These are phyloP conservation scores for Psidium friedrichsthalianum DNA, from an alignment of 345 rosid genomes.

Conservation along the genomic window DNA sequence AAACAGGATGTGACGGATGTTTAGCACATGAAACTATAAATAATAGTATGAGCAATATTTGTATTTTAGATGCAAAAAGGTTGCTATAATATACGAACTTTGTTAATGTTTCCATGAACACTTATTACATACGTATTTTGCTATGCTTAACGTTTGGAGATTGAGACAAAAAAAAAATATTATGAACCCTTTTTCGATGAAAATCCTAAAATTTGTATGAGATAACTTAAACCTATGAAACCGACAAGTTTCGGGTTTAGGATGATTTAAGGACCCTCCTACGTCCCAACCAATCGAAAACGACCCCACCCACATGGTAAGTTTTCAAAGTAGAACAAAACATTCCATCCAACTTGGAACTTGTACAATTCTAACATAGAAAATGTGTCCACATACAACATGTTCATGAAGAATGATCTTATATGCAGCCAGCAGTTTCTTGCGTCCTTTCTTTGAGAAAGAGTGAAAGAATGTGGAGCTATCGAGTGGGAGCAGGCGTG, in stretches of 20 bases:
- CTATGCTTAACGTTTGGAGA: background rate
- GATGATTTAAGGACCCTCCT: background rate
- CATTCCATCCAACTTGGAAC: background rate
- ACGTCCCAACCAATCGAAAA: background rate
- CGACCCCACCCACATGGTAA: background rate
- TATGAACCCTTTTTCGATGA: background rate
- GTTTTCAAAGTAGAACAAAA: background rate
- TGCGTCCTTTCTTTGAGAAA: background rate
- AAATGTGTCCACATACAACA: background rate
- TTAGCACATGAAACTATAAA: background rate
- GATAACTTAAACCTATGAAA: background rate
- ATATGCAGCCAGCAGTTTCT: background rate
- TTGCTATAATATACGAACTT: background rate
- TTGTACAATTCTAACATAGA: background rate
- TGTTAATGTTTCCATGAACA: background rate
- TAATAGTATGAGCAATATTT: background rate
- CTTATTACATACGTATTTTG: background rate
- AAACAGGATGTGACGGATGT: background rate
- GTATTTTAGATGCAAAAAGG: background rate
- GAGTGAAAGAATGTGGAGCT: constrained; percentile 9
- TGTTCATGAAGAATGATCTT: background rate
- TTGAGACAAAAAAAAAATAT: background rate
- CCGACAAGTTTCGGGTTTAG: background rate
- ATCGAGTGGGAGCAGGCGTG: constrained; percentile 66
- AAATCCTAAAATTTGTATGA: background rate